phyloP scores from a whole-genome alignment of 305 asterid genomes.

The Stenogyne calaminthoides region DNA sequence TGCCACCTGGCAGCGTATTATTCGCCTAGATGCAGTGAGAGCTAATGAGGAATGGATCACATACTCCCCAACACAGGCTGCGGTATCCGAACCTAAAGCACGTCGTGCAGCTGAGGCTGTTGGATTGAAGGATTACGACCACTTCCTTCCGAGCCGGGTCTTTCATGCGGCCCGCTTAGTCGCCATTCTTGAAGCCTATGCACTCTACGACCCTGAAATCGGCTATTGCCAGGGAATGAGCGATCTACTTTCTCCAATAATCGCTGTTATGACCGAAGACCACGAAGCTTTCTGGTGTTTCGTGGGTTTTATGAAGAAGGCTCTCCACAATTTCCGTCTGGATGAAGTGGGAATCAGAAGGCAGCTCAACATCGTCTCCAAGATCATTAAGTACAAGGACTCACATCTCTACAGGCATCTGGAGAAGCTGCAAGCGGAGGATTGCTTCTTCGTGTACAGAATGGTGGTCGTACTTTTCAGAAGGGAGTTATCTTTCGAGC shows the following conservation, averaged over 20 bases:
- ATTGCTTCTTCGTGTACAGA: slow-evolving; percentile 83
- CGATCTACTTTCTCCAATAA: slow-evolving; percentile 77
- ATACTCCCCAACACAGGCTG: slow-evolving; percentile 52
- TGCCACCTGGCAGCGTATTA: slow-evolving; percentile 72
- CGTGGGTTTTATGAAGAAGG: slow-evolving; percentile 90
- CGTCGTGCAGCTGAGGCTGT: slow-evolving; percentile 62
- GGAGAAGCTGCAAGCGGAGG: slow-evolving; percentile 84
- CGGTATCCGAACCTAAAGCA: slow-evolving; percentile 58
- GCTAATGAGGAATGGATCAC: slow-evolving; percentile 65
- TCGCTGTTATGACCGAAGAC: slow-evolving; percentile 71
- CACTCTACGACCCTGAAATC: slow-evolving; percentile 72
- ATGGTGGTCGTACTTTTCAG: slow-evolving; percentile 89
- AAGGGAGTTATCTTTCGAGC: slow-evolving; percentile 75
- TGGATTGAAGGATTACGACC: slow-evolving; percentile 74
- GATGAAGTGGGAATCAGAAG: slow-evolving; percentile 82
- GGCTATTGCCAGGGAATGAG: slow-evolving; percentile 97
- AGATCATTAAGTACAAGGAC: slow-evolving; percentile 71
- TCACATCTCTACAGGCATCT: slow-evolving; percentile 81
- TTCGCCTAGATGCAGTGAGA: slow-evolving; percentile 71
- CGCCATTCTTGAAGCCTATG: slow-evolving; percentile 84
- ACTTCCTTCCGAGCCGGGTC: slow-evolving; percentile 64
- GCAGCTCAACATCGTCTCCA: slow-evolving; percentile 72
- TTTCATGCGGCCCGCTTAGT: slow-evolving; percentile 82
- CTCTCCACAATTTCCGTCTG: slow-evolving; percentile 82
- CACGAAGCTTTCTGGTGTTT: slow-evolving; percentile 92